Conservation (phyloP, 2,329 filamentous ascomycete species). For the Phaeophleospora eucalypticola region DNA sequence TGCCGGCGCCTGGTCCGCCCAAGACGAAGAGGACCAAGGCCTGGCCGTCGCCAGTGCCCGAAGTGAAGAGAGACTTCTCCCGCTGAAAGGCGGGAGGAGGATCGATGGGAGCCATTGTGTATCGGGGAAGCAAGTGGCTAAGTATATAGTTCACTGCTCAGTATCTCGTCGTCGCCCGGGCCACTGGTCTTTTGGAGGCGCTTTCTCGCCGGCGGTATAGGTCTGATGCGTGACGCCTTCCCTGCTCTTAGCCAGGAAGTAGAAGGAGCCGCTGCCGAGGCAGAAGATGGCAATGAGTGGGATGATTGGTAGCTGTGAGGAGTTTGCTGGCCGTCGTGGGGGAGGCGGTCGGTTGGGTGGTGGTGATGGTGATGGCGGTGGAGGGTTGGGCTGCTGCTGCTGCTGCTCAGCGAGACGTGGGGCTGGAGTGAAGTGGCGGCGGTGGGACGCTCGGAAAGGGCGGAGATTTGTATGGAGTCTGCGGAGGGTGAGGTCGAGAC, state of each 20-base stretch:
- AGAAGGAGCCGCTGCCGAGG: constrained; percentile 44
- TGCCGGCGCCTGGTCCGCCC: constrained; percentile 90
- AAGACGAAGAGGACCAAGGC: constrained; percentile 97
- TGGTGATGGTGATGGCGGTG: too few relatives aligned
- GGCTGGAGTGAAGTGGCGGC: background rate
- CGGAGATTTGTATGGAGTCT: background rate
- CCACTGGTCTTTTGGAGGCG: constrained; percentile 29
- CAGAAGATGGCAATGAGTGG: constrained; percentile 47
- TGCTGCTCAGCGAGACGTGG: background rate
- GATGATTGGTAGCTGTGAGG: constrained; percentile 40
- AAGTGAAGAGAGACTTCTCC: constrained; percentile 66
- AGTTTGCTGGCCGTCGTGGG: constrained; percentile 15
- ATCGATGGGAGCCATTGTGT: constrained; percentile 28
- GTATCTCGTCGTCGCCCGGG: constrained; percentile 12
- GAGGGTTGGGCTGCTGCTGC: background rate
- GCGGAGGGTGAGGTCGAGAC: background rate
- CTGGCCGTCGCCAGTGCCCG: constrained; percentile 41
- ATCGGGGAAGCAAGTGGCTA: too few relatives aligned
- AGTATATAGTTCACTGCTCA: constrained; percentile 4
- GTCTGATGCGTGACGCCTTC: constrained; percentile 27
- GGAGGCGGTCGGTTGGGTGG: background rate
- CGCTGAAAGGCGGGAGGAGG: constrained; percentile 51
- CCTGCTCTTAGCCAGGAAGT: constrained; percentile 44
- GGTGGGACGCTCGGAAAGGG: background rate
- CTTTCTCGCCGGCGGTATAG: constrained; percentile 28